Evolutionary conservation across 148 eudicot genomes (phyloP).

Genomic region (Rheum nobile): DNA sequence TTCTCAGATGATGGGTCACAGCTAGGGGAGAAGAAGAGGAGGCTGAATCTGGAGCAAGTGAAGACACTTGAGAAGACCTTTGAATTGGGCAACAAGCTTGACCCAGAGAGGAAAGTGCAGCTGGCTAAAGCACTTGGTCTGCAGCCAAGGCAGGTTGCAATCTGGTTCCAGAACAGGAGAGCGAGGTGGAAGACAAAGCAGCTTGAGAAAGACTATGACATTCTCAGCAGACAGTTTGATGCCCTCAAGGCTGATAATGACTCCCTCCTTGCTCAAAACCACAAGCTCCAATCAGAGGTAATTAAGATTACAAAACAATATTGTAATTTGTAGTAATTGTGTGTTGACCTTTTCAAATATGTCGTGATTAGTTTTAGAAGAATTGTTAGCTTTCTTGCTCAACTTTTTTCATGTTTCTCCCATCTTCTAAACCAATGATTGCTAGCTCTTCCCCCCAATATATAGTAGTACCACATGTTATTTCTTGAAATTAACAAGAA

Average conservation of each 20-base stretch:
- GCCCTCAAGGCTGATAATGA: slow-evolving; percentile 74
- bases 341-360: neutral
- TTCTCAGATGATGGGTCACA: slow-evolving; percentile 84
- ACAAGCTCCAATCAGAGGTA: slow-evolving; percentile 90
- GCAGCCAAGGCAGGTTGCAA: slow-evolving; percentile 87
- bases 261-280: slow-evolving; percentile 57
- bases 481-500: neutral
- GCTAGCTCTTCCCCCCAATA: too few relatives aligned
- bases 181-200: slow-evolving; percentile 98
- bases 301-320: too few relatives aligned
- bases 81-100: slow-evolving; percentile 84
- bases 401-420: too few relatives aligned
- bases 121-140: slow-evolving; percentile 82
- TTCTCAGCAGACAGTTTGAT: slow-evolving; percentile 77
- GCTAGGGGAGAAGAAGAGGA: slow-evolving; percentile 68
- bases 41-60: slow-evolving; percentile 87
- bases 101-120: slow-evolving; percentile 92
- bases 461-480: too few relatives aligned
- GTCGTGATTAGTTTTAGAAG: neutral
- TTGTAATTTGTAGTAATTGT: neutral
- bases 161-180: slow-evolving; percentile 92
- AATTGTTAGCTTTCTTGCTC: too few relatives aligned
- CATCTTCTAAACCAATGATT: neutral
- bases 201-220: slow-evolving; percentile 78
- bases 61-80: slow-evolving; percentile 86